These are phyloP conservation scores for Polyplosphaeria fusca DNA, from an alignment of 495 filamentous ascomycete genomes.

Conservation along the genomic window DNA sequence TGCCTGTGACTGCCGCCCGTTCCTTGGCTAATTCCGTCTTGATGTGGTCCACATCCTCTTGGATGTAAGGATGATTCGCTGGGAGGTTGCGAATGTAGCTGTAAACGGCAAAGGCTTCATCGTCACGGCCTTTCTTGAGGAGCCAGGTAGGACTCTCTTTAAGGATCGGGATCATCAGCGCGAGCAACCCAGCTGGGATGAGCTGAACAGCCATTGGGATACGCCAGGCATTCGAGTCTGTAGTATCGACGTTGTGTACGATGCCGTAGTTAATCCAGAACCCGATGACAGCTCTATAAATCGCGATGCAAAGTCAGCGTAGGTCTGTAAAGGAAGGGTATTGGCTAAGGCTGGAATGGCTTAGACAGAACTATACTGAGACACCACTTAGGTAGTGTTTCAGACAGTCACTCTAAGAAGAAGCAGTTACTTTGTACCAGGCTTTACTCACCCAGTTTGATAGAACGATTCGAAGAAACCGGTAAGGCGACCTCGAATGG, in stretches of 20 bases:
- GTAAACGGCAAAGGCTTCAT: slow-evolving; percentile 28
- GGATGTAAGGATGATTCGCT: slow-evolving; percentile 33
- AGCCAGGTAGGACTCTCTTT: slow-evolving; percentile 29
- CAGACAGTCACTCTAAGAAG: no score
- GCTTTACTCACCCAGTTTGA: no score
- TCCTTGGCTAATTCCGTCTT: slow-evolving; percentile 38
- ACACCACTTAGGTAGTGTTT: no score
- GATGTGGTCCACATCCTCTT: slow-evolving; percentile 34
- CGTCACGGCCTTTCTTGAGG: slow-evolving; percentile 26
- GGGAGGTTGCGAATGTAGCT: slow-evolving; percentile 35
- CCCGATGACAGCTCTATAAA: slow-evolving; percentile 38
- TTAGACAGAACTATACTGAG: no score
- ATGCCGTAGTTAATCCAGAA: slow-evolving; percentile 39
- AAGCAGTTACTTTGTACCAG: no score
- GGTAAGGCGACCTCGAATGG: slow-evolving; percentile 35
- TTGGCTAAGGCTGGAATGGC: no score
- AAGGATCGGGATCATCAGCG: slow-evolving; percentile 28
- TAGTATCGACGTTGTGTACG: slow-evolving; percentile 27
- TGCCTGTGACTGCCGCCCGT: slow-evolving; percentile 24
- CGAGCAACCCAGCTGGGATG: slow-evolving; percentile 32
- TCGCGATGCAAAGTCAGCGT: no score
- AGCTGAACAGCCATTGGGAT: slow-evolving; percentile 37
- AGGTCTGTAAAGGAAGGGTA: no score
- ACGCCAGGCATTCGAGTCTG: slow-evolving; percentile 23
- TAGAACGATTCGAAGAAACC: slow-evolving; percentile 38